Evolutionary conservation across 2,329 filamentous ascomycete species (phyloP), one percentile per base, ranked within the genome.

Genomic region (Verticillium nonalfalfae): DNA sequence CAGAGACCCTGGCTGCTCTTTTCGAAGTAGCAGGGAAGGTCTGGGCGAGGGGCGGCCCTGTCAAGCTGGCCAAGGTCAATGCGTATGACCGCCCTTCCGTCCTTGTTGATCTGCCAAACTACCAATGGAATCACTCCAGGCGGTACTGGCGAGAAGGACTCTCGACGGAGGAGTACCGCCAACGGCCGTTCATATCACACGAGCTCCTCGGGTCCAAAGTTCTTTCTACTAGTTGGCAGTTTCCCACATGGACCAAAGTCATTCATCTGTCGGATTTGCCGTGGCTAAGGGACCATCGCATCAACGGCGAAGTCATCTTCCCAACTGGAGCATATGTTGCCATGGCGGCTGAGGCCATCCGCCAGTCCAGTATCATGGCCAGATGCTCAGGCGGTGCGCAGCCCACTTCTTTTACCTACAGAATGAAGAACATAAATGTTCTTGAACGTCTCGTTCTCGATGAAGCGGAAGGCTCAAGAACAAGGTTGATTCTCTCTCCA

Each of bases 221-320:
- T 0, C 56, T 58, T 1, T 59, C 57, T 11, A 50, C 59, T 3
- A 13, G 59, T 6, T 62, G 61, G 61, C 33, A 40, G 11, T 18
- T 26, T 4, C 62, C 62, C 10, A 56, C 38, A 7, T 64, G 34
- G 26, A 33, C 26, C 7, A 60, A 62, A 15, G n/a, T 38, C 2
- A 56, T 64, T 3, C 36, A 55, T 7, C 26, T 62, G 11, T 26
- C 31, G 7, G 60, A 64, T 31, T 35, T 60, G n/a, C 72, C 80
- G 36, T 79, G 79, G 26, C 74, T 76, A 9, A 68, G 75, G 57
- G 75, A 78, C 63, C 78, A 79, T 67, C 61, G 68, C 55, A 76
- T 78, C 74, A 72, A 78, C 58, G 76, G 71, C 65, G 71, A 78
- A 39, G 73, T 73, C 60, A 73, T 78, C 66, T 73, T 74, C 56